Evolutionary conservation across 2,329 filamentous ascomycete genomes (phyloP), one percentile per base, ranked within the genome.

Genomic region (Aschersonia sp.): DNA sequence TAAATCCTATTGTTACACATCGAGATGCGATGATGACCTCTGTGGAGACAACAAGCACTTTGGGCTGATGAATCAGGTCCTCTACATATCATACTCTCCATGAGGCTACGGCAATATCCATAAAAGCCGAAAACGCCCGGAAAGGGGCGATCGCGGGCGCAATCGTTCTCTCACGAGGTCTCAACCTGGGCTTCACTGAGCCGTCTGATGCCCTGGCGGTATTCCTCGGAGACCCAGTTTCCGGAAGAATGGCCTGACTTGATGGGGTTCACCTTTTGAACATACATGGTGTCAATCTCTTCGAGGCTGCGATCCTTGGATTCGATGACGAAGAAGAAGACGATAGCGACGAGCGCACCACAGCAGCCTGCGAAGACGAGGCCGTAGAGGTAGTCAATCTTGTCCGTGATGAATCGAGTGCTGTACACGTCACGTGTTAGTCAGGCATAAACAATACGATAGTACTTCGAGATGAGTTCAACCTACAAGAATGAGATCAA

Each of bases 221-320:
- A 45, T 2, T 47, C 48, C 12, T 42, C 43, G 14, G 47, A 45
- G 22, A 51, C 48, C 59, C 60, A 62, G 44, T 58, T 53, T 47
- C 44, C 47, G 10, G 49, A 29, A 3, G 42, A 41, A 12, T 43
- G 49, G 11, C 53, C 53, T 2, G 70, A 72, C 46, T 62, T 67
- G 56, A 71, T 70, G 29, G 73, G 71, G 55, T 71, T 72, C 54
- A 76, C 69, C 41, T 59, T 61, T 40, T 66, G 56, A 14, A 73
- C 68, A 59, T 89, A 89, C 83, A 87, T 87, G 49, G 76, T 80
- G 62, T 87, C 84, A 48, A 87, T 81, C 62, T 87, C 83, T 65
- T 87, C 84, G 14, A 88, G 72, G 1, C 76, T 79, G 32, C 82
- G 74, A 56, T 81, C 81, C 63, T 83, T 81, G 51, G 75, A 81